Evolutionary conservation across 73 alveolate species (phyloP), one percentile per base, ranked within the genome.

Genomic region (Blepharisma japonicum): DNA sequence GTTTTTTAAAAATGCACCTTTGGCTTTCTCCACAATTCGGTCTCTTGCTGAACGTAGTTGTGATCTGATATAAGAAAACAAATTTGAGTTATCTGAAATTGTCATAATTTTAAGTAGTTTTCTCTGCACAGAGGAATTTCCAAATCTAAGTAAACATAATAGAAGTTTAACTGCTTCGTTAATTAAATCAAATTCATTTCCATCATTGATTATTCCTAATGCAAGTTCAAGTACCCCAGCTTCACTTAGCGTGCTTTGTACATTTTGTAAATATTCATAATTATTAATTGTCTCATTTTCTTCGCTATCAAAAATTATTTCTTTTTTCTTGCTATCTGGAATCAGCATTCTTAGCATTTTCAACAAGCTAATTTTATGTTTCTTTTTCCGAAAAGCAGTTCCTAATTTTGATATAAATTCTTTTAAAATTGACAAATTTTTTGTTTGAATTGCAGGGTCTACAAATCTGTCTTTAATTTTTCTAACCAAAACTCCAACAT

Each of bases 221-320:
- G 74, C 74, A 20, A 61, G 47, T 48, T 61, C 74, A n/a, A 61
- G 11, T 9, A 61, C 74, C 18, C 74, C 74, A n/a, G 74, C 39
- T 25, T 61, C 23, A 61, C 74, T 61, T 61, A 61, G 23, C 0
- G 23, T 61, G n/a, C 23, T 39, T 25, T 61, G 74, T 14, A 39
- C 23, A 14, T 61, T 61, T 61, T 39, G 39, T 18, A 61, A 14
- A 18, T 14, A n/a, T 4, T 61, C 74, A 2, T 14, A 39, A 8
- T 25, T 61, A 8, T 61, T 25, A 18, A 9, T 25, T 4, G 2
- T n/a, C 23, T 14, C 46, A 18, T 61, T 39, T 9, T n/a, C 14
- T 9, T 18, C 11, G 2, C 47, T 61, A 61, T 61, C 74, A 39
- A 61, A 61, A 61, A 61, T 25, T 25, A 14, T 14, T 8, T 61